Conservation (phyloP, 768 basidiomycete genomes). For the Lentinus brumalis region DNA sequence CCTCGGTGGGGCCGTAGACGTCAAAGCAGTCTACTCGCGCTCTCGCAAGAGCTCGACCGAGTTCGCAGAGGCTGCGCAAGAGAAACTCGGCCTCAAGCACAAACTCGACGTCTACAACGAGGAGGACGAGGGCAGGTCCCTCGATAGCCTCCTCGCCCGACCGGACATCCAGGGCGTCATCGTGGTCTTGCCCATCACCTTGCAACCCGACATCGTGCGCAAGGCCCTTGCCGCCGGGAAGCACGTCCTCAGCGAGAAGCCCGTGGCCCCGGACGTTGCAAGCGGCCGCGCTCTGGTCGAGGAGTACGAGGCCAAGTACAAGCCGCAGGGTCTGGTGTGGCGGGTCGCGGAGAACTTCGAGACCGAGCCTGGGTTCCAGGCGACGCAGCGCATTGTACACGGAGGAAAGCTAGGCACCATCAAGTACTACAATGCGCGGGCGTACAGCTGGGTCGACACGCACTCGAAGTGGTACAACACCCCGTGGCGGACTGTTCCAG, state of each 20-base stretch:
- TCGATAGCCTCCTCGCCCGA: constrained; percentile 68
- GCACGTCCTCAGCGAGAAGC: constrained; percentile 89
- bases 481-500: constrained; percentile 81
- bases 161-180: constrained; percentile 73
- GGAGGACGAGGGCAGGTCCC: constrained; percentile 40
- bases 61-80: constrained; percentile 50
- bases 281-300: constrained; percentile 65
- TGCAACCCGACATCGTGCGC: constrained; percentile 69
- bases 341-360: constrained; percentile 81
- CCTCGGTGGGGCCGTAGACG: constrained; percentile 50
- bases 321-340: constrained; percentile 73
- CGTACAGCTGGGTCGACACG: constrained; percentile 56
- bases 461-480: constrained; percentile 79
- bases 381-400: constrained; percentile 49
- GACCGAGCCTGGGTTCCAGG: constrained; percentile 59
- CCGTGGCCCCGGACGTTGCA: constrained; percentile 71
- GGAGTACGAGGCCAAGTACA: constrained; percentile 64
- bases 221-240: constrained; percentile 74
- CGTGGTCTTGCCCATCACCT: constrained; percentile 74
- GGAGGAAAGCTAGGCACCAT: constrained; percentile 74
- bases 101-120: constrained; percentile 61
- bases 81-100: constrained; percentile 40
- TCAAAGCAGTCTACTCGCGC: constrained; percentile 81
- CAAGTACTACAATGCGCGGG: constrained; percentile 60
- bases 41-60: constrained; percentile 61